A percentile compares a stretch with the other conserved stretches of the same genome.
These are phyloP conservation scores for Ammopiptanthus mongolicus DNA, from an alignment of 306 rosid genomes.

Conservation along the genomic window DNA sequence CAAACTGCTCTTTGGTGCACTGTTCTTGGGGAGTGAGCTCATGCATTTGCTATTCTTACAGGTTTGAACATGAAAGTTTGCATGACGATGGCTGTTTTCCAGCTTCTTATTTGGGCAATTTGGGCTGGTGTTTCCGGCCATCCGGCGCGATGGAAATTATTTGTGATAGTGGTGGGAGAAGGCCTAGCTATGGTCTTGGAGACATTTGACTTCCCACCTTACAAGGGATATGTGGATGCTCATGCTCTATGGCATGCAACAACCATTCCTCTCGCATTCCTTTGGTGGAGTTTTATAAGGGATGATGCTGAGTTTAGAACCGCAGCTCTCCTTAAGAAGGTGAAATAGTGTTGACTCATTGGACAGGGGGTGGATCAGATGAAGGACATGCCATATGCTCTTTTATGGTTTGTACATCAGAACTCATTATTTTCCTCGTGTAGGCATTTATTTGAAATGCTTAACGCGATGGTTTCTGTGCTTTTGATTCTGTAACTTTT, in stretches of 20 bases:
- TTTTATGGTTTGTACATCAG: constrained; percentile 42
- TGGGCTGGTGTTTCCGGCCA: constrained; percentile 59
- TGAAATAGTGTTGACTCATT: constrained; percentile 37
- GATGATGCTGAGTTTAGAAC: constrained; percentile 89
- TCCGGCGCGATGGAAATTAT: constrained; percentile 67
- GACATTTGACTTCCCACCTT: constrained; percentile 85
- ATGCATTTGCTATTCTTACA: constrained; percentile 34
- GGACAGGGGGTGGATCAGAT: constrained; percentile 34
- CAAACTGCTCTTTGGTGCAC: background rate
- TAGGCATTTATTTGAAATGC: constrained; percentile 44
- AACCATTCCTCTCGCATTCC: constrained; percentile 68
- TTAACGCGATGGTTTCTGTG: constrained; percentile 44
- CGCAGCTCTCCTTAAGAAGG: constrained; percentile 56
- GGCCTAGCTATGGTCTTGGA: constrained; percentile 57
- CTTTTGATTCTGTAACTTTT: constrained; percentile 39
- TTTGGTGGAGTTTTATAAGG: constrained; percentile 92
- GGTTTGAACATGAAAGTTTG: constrained; percentile 82
- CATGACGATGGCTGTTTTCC: constrained; percentile 47
- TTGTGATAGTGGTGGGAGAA: constrained; percentile 61
- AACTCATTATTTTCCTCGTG: constrained; percentile 40
- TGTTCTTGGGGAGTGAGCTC: constrained; percentile 9
- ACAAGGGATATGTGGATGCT: constrained; percentile 77
- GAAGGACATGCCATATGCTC: constrained; percentile 27
- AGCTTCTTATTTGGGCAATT: constrained; percentile 82
- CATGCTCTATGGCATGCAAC: constrained; percentile 78